A percentile compares a stretch with the other conserved stretches of the same genome.
phyloP scores from a whole-genome alignment of 257 asterid genomes.

The Solanum gracilifrons region DNA sequence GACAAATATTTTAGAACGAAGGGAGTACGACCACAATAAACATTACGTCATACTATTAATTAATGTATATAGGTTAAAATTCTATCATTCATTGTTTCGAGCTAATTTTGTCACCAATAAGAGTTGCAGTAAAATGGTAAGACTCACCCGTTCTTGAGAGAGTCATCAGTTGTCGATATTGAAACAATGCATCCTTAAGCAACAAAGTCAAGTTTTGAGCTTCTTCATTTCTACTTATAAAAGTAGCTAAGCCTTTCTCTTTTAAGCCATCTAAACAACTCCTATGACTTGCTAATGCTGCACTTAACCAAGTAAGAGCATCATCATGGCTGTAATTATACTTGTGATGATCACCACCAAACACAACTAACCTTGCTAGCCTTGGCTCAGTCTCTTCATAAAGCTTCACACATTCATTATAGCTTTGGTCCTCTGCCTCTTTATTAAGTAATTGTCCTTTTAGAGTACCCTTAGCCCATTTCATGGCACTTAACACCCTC shows the following conservation, averaged over 20 bases:
- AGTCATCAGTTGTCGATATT: not conserved
- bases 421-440: not conserved
- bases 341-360: not conserved
- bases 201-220: slow-evolving; percentile 23
- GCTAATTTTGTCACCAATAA: not conserved
- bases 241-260: slow-evolving; percentile 10
- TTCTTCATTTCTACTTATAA: not conserved
- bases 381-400: slow-evolving; percentile 36
- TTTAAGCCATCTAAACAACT: slow-evolving; percentile 55
- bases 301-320: slow-evolving; percentile 60
- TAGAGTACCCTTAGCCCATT: slow-evolving; percentile 20
- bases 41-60: not conserved
- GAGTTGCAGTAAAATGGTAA: too few species aligned
- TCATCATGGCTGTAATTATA: slow-evolving; percentile 22
- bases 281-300: slow-evolving; percentile 46
- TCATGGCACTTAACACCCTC: slow-evolving; percentile 23
- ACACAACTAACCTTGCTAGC: slow-evolving; percentile 24
- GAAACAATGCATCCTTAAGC: slow-evolving; percentile 39
- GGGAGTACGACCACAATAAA: not conserved
- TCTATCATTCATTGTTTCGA: not conserved
- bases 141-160: not conserved
- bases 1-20: not conserved
- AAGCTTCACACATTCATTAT: slow-evolving; percentile 23
- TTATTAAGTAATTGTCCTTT: not conserved
- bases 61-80: not conserved